Evolutionary conservation across 805 yeast genomes (phyloP).

Genomic region (Candida ascalaphidarum): DNA sequence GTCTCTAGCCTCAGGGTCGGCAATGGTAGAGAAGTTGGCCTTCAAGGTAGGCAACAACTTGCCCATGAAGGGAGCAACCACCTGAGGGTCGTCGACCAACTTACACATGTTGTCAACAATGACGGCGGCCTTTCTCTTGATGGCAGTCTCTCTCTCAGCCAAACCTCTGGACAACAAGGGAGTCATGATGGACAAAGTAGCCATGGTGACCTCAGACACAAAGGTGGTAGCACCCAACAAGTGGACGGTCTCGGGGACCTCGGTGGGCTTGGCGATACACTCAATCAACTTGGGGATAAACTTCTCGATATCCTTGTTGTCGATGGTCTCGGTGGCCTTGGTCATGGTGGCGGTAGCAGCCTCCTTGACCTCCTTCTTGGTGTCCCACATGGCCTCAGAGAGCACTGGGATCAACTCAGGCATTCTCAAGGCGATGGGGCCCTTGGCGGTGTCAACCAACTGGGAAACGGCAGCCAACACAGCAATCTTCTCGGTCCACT

Average conservation of each 20-base stretch:
- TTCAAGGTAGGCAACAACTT: constrained; percentile 94
- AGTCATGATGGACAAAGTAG: constrained; percentile 98
- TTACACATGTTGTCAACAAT: constrained; percentile 99
- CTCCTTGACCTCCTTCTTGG: constrained; percentile 95
- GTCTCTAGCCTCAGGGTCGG: constrained; percentile 99
- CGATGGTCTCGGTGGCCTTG: constrained; percentile 94
- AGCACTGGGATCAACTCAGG: constrained; percentile 97
- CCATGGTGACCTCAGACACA: constrained; percentile 99
- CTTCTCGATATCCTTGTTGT: constrained; percentile 99
- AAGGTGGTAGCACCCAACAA: constrained; percentile 98
- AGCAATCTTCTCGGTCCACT: constrained; percentile 98
- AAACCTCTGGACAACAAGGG: constrained; percentile 99
- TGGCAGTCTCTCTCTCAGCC: constrained; percentile 98
- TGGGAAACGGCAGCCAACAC: constrained; percentile 76
- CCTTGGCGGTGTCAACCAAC: constrained; percentile 90
- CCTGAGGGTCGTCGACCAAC: constrained; percentile 99
- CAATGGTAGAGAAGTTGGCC: constrained; percentile 90
- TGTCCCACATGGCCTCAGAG: constrained; percentile 99
- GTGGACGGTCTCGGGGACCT: constrained; percentile 98
- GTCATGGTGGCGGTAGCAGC: constrained; percentile 95
- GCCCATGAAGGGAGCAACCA: constrained; percentile 98
- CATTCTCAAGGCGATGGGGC: constrained; percentile 97
- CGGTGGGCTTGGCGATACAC: constrained; percentile 94
- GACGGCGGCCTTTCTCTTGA: constrained; percentile 99
- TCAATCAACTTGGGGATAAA: constrained; percentile 96